phyloP scores from a whole-genome alignment of 768 basidiomycete species.

The Gelatoporia subvermispora region DNA sequence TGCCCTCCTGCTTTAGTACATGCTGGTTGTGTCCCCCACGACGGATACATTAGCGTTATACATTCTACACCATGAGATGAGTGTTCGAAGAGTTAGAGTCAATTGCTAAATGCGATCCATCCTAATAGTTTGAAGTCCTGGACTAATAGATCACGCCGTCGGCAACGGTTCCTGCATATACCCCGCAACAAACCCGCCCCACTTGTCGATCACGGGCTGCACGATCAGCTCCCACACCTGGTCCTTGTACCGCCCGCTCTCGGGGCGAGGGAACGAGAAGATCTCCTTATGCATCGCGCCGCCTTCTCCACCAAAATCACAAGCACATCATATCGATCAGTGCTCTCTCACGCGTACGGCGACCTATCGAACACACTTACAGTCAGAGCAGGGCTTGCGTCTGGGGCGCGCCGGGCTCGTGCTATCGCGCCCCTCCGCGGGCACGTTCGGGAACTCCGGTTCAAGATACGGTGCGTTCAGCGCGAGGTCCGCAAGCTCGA shows the following conservation, averaged over 20 bases:
- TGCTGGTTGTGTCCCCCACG: too few species aligned
- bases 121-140: too few species aligned
- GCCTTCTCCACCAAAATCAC: constrained; percentile 31
- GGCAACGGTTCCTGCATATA: constrained; percentile 12
- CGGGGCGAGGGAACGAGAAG: constrained; percentile 62
- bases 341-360: too few species aligned
- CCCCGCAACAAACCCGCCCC: constrained; percentile 59
- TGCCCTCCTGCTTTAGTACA: too few species aligned
- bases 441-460: constrained; percentile 35
- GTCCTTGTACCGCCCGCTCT: constrained; percentile 47
- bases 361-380: constrained; percentile 30
- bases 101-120: too few species aligned
- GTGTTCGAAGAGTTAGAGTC: too few species aligned
- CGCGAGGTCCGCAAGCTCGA: constrained; percentile 71
- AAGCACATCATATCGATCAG: too few species aligned
- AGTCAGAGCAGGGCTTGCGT: constrained; percentile 37
- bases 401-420: constrained; percentile 3
- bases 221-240: constrained; percentile 75
- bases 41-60: too few species aligned
- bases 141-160: not conserved
- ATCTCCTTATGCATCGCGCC: constrained; percentile 70
- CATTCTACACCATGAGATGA: too few species aligned
- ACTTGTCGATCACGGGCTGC: constrained; percentile 70
- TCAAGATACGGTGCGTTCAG: constrained; percentile 57
- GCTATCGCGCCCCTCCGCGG: constrained; percentile 12